A percentile compares a stretch with the other conserved stretches of the same genome.
These are phyloP conservation scores for Ophiostoma fasciatum DNA, from an alignment of 2,329 filamentous ascomycete genomes.

Conservation along the genomic window DNA sequence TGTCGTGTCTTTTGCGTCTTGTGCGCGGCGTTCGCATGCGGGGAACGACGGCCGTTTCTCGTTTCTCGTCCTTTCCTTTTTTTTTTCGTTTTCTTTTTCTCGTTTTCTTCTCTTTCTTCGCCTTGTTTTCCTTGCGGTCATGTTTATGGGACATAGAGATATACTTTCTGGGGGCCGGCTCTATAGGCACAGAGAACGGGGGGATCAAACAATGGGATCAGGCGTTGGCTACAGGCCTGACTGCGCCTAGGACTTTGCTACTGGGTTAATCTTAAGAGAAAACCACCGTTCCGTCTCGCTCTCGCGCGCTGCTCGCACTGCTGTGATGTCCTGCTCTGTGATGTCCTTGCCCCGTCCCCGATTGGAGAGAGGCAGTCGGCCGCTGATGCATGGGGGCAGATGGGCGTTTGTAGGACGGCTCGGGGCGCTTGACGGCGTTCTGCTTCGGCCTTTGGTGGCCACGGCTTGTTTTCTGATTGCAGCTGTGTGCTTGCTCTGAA, in stretches of 20 bases:
- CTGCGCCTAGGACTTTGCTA: neutral
- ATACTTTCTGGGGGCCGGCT: constrained; percentile 5
- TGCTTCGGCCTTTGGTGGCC: no score
- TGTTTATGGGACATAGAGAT: constrained; percentile 8
- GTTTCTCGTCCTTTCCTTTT: neutral
- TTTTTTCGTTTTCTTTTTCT: neutral
- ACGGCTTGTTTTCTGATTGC: no score
- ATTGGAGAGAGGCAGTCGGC: no score
- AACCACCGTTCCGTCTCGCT: neutral
- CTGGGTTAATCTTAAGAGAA: neutral
- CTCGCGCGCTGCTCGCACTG: no score
- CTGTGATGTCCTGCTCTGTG: no score
- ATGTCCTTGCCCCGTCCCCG: no score
- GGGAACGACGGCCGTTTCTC: neutral
- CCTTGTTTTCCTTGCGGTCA: neutral
- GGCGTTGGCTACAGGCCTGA: constrained; percentile 3
- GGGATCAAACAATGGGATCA: neutral
- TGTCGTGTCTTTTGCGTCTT: neutral
- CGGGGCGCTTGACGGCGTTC: no score
- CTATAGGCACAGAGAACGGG: constrained; percentile 4
- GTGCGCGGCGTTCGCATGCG: constrained; percentile 3
- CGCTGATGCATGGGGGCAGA: no score
- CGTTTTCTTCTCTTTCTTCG: neutral
- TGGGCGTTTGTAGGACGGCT: no score
- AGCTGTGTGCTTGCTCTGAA: no score